Conservation (phyloP, 2,329 filamentous ascomycete genomes). For the Dothideomycetes sp. region DNA sequence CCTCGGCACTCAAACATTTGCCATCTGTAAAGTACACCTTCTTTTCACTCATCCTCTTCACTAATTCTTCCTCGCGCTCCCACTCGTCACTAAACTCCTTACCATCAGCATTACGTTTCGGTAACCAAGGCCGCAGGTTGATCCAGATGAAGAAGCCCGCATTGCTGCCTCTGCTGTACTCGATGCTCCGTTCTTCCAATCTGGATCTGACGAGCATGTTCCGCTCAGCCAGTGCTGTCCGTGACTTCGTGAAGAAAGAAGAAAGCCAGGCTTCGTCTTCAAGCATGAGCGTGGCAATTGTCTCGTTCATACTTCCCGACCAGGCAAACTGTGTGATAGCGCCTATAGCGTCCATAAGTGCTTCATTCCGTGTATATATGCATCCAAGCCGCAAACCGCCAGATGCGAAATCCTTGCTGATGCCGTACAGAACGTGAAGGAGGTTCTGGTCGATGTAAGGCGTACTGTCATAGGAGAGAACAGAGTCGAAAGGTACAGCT, state of each 20-base stretch:
- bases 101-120: background rate
- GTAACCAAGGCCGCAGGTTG: slow-evolving; percentile 21
- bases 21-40: slow-evolving; percentile 42
- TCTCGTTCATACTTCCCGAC: slow-evolving; percentile 19
- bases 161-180: slow-evolving; percentile 27
- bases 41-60: slow-evolving; percentile 30
- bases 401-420: slow-evolving; percentile 23
- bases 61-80: slow-evolving; percentile 34
- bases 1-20: slow-evolving; percentile 33
- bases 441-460: slow-evolving; percentile 11
- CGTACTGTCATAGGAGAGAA: slow-evolving; percentile 14
- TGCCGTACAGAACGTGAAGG: slow-evolving; percentile 23
- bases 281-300: slow-evolving; percentile 22
- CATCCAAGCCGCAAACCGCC: slow-evolving; percentile 22
- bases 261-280: slow-evolving; percentile 17
- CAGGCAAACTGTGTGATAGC: slow-evolving; percentile 18
- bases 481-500: slow-evolving; percentile 14
- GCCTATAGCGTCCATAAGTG: slow-evolving; percentile 16
- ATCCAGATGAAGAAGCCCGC: slow-evolving; percentile 38
- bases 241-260: slow-evolving; percentile 12
- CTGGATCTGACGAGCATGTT: slow-evolving; percentile 12
- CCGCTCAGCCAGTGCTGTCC: slow-evolving; percentile 12
- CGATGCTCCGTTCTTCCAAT: slow-evolving; percentile 23
- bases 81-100: slow-evolving; percentile 13
- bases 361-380: slow-evolving; percentile 15